A percentile compares a stretch with the other conserved stretches of the same genome.
These are phyloP conservation scores for Phyllosticta citriasiana DNA, from an alignment of 2,329 filamentous ascomycete genomes.

Conservation along the genomic window DNA sequence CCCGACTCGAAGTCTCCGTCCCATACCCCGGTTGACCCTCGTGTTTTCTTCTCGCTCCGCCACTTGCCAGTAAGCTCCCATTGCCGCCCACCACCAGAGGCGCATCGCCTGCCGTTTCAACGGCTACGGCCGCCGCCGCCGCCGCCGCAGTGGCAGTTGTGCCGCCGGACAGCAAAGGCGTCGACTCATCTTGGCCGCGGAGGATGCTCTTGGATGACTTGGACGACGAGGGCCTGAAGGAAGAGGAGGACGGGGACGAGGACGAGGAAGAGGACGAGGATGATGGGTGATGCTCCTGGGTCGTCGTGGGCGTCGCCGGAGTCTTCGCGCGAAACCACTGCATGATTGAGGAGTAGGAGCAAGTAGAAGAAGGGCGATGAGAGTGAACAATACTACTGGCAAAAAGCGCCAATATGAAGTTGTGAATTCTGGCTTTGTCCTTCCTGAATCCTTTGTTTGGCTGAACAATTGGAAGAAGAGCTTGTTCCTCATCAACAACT, in stretches of 20 bases:
- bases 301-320: background rate
- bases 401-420: no score
- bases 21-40: background rate
- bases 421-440: no score
- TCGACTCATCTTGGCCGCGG: slow-evolving; percentile 13
- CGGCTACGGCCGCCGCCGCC: slow-evolving; percentile 12
- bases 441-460: no score
- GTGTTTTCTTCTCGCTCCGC: background rate
- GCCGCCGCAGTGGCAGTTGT: slow-evolving; percentile 15
- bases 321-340: background rate
- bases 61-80: background rate
- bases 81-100: background rate
- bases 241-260: background rate
- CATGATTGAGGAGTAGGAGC: no score
- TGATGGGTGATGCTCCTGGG: background rate
- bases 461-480: no score
- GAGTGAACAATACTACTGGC: no score
- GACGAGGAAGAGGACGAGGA: background rate
- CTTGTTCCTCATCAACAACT: no score
- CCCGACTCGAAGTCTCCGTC: background rate
- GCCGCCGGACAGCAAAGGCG: slow-evolving; percentile 14
- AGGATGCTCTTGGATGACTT: background rate
- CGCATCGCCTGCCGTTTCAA: background rate
- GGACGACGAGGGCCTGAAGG: background rate
- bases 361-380: no score